A percentile compares a stretch with the other conserved stretches of the same genome.
Conservation (phyloP, 441 rosid genomes). For the Raphanus hybrid region DNA sequence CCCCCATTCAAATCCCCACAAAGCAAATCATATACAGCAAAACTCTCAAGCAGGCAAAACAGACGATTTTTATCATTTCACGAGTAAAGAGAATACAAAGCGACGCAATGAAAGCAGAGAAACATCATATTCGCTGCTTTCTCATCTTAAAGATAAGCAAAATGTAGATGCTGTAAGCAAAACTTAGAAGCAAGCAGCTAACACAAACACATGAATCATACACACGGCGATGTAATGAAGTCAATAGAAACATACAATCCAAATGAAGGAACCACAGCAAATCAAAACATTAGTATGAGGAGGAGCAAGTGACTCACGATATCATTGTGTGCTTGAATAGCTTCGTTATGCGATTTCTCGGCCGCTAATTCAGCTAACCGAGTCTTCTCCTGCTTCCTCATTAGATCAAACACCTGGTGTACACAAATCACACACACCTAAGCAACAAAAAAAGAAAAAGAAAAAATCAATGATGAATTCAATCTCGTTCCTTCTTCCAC, state of each 20-base stretch:
- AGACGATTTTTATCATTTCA: no score
- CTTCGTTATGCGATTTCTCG: constrained; percentile 1
- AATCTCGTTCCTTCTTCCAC: neutral
- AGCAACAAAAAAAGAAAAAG: neutral
- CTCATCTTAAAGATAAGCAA: no score
- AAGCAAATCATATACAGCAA: constrained; percentile 22
- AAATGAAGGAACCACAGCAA: no score
- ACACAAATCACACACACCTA: constrained; percentile 3
- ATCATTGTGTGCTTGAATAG: constrained; percentile 39
- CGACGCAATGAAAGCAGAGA: no score
- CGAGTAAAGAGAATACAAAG: no score
- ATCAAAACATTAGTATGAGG: neutral
- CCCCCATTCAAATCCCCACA: constrained; percentile 42
- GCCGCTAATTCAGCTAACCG: neutral
- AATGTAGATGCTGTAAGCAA: no score
- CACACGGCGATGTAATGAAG: no score
- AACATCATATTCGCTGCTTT: no score
- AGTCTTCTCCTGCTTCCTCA: constrained; percentile 9
- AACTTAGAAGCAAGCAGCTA: no score
- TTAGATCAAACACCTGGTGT: neutral
- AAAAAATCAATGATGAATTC: neutral
- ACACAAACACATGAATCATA: no score
- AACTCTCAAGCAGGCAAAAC: no score
- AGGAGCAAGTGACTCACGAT: constrained; percentile 56
- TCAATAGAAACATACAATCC: no score